These are phyloP conservation scores for Tricholoma sp. DNA, from an alignment of 768 basidiomycete species.

Conservation along the genomic window DNA sequence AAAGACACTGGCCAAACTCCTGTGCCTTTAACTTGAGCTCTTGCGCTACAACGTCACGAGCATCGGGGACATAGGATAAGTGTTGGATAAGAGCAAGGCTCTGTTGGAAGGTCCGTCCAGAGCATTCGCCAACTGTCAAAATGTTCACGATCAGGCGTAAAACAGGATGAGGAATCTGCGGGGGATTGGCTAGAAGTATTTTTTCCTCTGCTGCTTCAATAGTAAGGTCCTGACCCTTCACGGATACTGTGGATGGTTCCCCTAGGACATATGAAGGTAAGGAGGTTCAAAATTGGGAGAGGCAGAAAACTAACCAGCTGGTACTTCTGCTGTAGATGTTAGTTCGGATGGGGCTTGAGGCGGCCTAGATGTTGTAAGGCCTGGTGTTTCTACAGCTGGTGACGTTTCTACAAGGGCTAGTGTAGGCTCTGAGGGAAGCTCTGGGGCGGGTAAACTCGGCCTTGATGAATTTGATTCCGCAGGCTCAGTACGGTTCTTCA, in stretches of 20 bases:
- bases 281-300: background rate
- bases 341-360: background rate
- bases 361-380: background rate
- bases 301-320: background rate
- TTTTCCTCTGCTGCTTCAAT: constrained; percentile 41
- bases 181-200: constrained; percentile 61
- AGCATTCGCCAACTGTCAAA: constrained; percentile 95
- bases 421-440: background rate
- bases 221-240: constrained; percentile 20
- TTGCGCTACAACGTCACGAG: constrained; percentile 82
- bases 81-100: constrained; percentile 90
- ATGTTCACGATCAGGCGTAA: constrained; percentile 94
- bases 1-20: constrained; percentile 75
- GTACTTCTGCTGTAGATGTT: background rate
- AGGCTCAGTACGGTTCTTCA: constrained; percentile 48
- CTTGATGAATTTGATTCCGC: constrained; percentile 16
- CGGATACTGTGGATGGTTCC: constrained; percentile 9
- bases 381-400: background rate
- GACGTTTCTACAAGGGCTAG: constrained; percentile 5
- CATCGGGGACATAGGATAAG: constrained; percentile 82
- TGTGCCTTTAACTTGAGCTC: constrained; percentile 86
- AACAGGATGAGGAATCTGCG: constrained; percentile 80
- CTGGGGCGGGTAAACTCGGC: constrained; percentile 3
- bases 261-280: constrained; percentile 2
- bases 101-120: constrained; percentile 92